Evolutionary conservation across 257 asterid genomes (phyloP).

Genomic region (Vinca minor): DNA sequence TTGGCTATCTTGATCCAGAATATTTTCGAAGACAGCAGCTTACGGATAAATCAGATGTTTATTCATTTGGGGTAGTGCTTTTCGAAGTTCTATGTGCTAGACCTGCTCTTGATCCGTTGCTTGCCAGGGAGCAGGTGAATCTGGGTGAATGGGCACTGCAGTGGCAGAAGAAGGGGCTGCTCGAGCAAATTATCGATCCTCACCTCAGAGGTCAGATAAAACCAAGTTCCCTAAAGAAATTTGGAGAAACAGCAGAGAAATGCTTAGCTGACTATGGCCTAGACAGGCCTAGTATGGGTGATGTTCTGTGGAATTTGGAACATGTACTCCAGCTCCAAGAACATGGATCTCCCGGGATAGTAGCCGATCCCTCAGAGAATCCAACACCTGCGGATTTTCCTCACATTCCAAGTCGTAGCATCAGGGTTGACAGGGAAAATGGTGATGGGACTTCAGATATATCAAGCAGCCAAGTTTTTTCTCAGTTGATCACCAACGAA

Average conservation of each 20-base stretch:
- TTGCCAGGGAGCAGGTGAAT: constrained; percentile 49
- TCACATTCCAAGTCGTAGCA: constrained; percentile 11
- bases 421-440: constrained; percentile 12
- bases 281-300: constrained; percentile 76
- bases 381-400: constrained; percentile 19
- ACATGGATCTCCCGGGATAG: constrained; percentile 19
- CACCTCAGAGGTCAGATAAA: constrained; percentile 37
- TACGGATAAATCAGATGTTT: constrained; percentile 68
- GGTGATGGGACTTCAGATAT: constrained; percentile 41
- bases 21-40: constrained; percentile 63
- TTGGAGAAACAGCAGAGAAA: constrained; percentile 63
- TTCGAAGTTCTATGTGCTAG: constrained; percentile 72
- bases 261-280: constrained; percentile 64
- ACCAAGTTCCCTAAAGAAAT: constrained; percentile 34
- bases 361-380: constrained; percentile 11
- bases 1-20: constrained; percentile 70
- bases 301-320: constrained; percentile 76
- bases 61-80: constrained; percentile 68
- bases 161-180: constrained; percentile 51
- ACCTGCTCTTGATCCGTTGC: constrained; percentile 53
- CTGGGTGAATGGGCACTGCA: constrained; percentile 73
- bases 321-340: constrained; percentile 59
- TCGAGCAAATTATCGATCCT: constrained; percentile 46
- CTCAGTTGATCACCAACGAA: constrained; percentile 60
- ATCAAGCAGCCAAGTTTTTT: constrained; percentile 61